These are phyloP conservation scores for Geranomyces variabilis DNA, from an alignment of 192 early-diverging fungal species.

Conservation along the genomic window DNA sequence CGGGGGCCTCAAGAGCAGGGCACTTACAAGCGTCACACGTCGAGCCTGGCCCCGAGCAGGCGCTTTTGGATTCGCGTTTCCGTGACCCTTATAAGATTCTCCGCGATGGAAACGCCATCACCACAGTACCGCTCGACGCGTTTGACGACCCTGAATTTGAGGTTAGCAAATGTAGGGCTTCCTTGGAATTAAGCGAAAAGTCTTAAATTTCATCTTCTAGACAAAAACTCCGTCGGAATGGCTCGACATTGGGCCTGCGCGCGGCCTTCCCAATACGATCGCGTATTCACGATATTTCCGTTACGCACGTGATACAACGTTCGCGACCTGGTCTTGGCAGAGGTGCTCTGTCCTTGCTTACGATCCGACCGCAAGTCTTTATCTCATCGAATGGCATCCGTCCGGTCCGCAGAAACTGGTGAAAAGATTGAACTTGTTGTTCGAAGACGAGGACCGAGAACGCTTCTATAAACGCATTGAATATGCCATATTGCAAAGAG, in stretches of 20 bases:
- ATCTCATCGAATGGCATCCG: conserved; percentile 39
- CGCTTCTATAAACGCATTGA: conserved; percentile 39
- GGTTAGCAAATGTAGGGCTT: not conserved
- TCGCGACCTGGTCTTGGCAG: conserved; percentile 30
- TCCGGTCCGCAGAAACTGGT: conserved; percentile 34
- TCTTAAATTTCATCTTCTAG: conserved; percentile 1
- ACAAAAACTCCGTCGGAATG: conserved; percentile 27
- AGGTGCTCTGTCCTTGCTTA: conserved; percentile 37
- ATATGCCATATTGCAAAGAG: conserved; percentile 27
- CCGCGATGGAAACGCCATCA: not conserved
- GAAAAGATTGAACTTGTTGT: conserved; percentile 38
- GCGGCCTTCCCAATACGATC: conserved; percentile 11
- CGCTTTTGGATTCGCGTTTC: not conserved
- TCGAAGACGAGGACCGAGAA: conserved; percentile 37
- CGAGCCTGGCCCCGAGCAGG: not conserved
- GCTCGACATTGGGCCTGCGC: conserved; percentile 13
- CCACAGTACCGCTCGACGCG: conserved; percentile 18
- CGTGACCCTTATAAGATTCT: not conserved
- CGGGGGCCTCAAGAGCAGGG: not conserved
- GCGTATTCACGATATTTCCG: conserved; percentile 32
- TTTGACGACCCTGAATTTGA: conserved; percentile 41
- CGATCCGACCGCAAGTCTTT: conserved; percentile 26
- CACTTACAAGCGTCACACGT: not conserved
- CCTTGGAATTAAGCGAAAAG: not conserved
- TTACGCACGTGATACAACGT: not conserved